Base-by-base conservation (phyloP, 2,329 filamentous ascomycete genomes). In the Ascochyta koolunga region DNA sequence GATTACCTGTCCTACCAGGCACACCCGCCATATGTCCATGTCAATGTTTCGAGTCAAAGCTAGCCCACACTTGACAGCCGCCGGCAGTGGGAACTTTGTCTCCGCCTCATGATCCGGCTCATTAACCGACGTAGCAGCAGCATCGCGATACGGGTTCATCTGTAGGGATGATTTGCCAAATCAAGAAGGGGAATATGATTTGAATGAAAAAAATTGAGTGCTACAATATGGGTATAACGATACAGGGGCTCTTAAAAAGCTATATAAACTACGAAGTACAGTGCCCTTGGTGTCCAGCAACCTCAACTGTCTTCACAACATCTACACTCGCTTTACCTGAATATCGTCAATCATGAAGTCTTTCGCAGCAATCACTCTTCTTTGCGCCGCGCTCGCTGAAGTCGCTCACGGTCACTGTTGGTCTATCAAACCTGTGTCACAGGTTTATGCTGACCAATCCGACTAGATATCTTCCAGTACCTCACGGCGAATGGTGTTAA, bases 371-470 rank as follows among this genome's bases (percentile, higher is more conserved):
- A 62, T 66, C 33, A 61, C 69, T 39, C 45, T 75, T 48, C 65
- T 69, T 43, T 59, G 72, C 31, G 70, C 69, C 27, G 63, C 67
- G 35, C 67, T 74, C 53, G 62, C 69, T 46, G 64, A 74, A 59
- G 66, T 72, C 37, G 72, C 69, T 18, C 70, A 72, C 49, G 70
- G 67, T 52, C 71, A 75, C 54, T 75, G 71, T 74, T 65, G 31
- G 68, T 57, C 33, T 8, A 36, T 10, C 3, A 21, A 5, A 10
- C 5, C 3, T 13, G 2, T 44, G n/a, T 29, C 22, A 27, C 0
- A 36, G 29, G 6, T 8, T 31, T n/a, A 5, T 8, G 22, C 37
- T 39, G 22, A 42, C 4, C n/a, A 36, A n/a, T 27, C 15, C 32
- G 18, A 15, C 5, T 45, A 75, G 72, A 76, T 58, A 74, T 74